A percentile compares a stretch with the other conserved stretches of the same genome.
Conservation (phyloP, 441 rosid genomes). For the Gossypium davidsonii region DNA sequence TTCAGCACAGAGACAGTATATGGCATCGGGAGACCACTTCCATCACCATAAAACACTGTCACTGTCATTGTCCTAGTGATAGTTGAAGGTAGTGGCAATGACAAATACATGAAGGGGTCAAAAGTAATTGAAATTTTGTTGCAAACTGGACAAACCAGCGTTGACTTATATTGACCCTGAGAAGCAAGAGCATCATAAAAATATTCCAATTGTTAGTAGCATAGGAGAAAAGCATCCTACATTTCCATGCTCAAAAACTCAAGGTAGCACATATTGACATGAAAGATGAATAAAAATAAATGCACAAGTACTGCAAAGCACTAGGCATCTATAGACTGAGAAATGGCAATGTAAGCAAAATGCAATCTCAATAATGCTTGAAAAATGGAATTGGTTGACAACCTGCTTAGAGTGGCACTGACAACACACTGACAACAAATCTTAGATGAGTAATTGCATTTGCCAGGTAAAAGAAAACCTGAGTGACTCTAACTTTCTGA, state of each 20-base stretch:
- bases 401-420: not conserved
- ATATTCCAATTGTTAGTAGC: not conserved
- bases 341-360: not conserved
- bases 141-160: conserved; percentile 57
- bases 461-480: not conserved
- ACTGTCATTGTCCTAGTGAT: conserved; percentile 52
- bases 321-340: not conserved
- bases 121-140: conserved; percentile 59
- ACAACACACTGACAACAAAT: not conserved
- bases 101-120: conserved; percentile 66
- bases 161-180: conserved; percentile 75
- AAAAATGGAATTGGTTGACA: not conserved
- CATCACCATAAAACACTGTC: conserved; percentile 41
- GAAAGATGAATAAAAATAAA: not conserved
- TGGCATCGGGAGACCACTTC: conserved; percentile 45
- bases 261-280: not conserved
- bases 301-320: not conserved
- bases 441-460: conserved; percentile 1
- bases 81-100: conserved; percentile 61
- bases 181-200: conserved; percentile 5
- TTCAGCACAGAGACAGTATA: conserved; percentile 49
- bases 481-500: not conserved
- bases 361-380: not conserved
- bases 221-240: not conserved
- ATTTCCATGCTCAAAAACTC: not conserved